Evolutionary conservation across 331 rosid species (phyloP), one percentile per base, ranked within the genome.

Genomic region (Saraca asoca): DNA sequence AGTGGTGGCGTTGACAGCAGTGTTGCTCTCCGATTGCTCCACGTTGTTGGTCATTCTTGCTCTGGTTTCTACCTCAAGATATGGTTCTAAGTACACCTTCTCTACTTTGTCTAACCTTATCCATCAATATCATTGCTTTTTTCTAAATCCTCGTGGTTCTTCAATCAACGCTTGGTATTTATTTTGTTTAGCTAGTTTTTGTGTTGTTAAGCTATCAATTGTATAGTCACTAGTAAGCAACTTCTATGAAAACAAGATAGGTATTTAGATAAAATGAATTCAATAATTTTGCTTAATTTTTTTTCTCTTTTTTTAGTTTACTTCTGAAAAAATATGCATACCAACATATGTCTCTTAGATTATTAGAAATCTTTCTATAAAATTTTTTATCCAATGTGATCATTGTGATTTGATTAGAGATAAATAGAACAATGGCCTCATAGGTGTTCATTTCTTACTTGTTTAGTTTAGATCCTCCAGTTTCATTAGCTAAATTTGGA

Each of bases 1-100:
- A 93, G 95, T 49, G 95, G 96, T 15, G 98, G 95, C 8, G 96
- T 87, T 41, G 96, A 93, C 51, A 93, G 96, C 82, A 90, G 96
- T 70, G 95, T 90, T 33, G 95, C 96, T 41, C 95, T 93, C 71
- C 90, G 88, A 12, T 83, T 93, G 6, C 96, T 87, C 51, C 95
- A 85, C 31, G 91, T 95, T 20, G 91, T 90, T 12, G 95, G 97
- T 7, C 96, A 93, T 69, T 82, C 88, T 37, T 93, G 98, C 79
- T 81, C 90, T 42, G 96, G 94, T 58, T 87, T 89, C 83, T 93
- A 87, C 73, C 95, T 90, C 70, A 90, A 87, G 73, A 93, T 93
- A 44, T 90, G 96, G 96, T 93, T 93, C 76, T 96, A 90, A 80
- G 96, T 90, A 71, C 8, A 70, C 43, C 11, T 12, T 48, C 66